Conservation (phyloP, 768 basidiomycete genomes). For the Leucocoprinus sp. region DNA sequence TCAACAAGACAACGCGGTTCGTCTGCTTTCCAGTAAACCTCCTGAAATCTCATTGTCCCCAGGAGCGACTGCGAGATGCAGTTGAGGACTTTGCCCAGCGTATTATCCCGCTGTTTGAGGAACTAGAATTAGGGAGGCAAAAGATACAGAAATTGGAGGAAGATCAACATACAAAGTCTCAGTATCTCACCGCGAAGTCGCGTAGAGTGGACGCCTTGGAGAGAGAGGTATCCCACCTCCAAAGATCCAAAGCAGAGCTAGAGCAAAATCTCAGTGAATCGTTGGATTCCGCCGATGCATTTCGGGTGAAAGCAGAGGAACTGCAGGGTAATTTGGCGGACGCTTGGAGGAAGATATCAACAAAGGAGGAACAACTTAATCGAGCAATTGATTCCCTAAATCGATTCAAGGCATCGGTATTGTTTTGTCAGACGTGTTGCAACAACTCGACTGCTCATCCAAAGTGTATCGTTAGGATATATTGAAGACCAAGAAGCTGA, state of each 20-base stretch:
- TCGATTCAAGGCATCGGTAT: slow-evolving; percentile 4
- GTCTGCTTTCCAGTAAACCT: slow-evolving; percentile 9
- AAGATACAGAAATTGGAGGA: slow-evolving; percentile 19
- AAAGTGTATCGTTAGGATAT: background rate
- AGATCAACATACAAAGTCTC: background rate
- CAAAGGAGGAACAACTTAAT: slow-evolving; percentile 14
- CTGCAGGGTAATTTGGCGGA: slow-evolving; percentile 3
- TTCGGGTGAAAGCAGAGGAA: slow-evolving; percentile 12
- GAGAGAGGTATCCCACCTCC: slow-evolving; percentile 6
- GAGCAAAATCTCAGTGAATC: slow-evolving; percentile 15
- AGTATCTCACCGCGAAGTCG: slow-evolving; percentile 13
- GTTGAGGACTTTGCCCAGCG: slow-evolving; percentile 33
- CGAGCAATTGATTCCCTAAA: slow-evolving; percentile 8
- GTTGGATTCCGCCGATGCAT: slow-evolving; percentile 1
- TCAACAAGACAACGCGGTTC: slow-evolving; percentile 22
- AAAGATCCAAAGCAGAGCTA: slow-evolving; percentile 11
- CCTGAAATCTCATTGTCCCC: background rate
- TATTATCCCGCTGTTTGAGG: slow-evolving; percentile 30
- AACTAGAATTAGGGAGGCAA: slow-evolving; percentile 22
- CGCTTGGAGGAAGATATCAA: slow-evolving; percentile 8
- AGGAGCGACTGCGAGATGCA: slow-evolving; percentile 28
- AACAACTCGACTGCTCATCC: background rate
- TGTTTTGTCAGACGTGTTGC: background rate
- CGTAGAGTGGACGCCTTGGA: slow-evolving; percentile 12
- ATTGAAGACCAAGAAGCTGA: background rate